Conservation (phyloP, 768 basidiomycete genomes). For the Gelatoporia subvermispora region DNA sequence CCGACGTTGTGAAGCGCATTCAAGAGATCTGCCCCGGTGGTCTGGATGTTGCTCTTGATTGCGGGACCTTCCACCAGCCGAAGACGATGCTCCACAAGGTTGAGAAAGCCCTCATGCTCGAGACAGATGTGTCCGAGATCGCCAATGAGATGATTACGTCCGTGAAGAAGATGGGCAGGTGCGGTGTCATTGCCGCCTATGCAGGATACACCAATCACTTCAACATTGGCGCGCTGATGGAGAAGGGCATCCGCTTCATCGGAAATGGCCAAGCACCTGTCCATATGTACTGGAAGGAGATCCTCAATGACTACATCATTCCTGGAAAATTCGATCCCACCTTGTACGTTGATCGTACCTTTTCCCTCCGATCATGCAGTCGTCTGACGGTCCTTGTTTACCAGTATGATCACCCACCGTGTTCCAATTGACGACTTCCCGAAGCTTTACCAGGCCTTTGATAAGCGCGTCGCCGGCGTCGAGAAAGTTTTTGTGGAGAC, state of each 20-base stretch:
- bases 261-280: slow-evolving; percentile 76
- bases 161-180: slow-evolving; percentile 44
- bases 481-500: slow-evolving; percentile 77
- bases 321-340: slow-evolving; percentile 62
- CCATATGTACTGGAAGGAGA: slow-evolving; percentile 69
- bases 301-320: slow-evolving; percentile 59
- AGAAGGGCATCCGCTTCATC: slow-evolving; percentile 67
- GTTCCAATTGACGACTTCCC: slow-evolving; percentile 64
- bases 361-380: not conserved
- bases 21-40: slow-evolving; percentile 60
- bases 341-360: slow-evolving; percentile 42
- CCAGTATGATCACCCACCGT: slow-evolving; percentile 50
- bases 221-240: slow-evolving; percentile 73
- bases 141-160: slow-evolving; percentile 46
- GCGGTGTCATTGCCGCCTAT: slow-evolving; percentile 68
- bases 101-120: slow-evolving; percentile 66
- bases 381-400: not conserved
- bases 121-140: slow-evolving; percentile 70
- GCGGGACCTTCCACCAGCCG: slow-evolving; percentile 65
- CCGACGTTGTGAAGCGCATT: slow-evolving; percentile 47
- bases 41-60: slow-evolving; percentile 59
- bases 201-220: slow-evolving; percentile 62
- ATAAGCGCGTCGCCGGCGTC: slow-evolving; percentile 50
- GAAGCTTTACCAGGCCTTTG: slow-evolving; percentile 60
- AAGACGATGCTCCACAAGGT: slow-evolving; percentile 61